Evolutionary conservation across 768 basidiomycete species (phyloP).

Genomic region (Dentipellis fragilis): DNA sequence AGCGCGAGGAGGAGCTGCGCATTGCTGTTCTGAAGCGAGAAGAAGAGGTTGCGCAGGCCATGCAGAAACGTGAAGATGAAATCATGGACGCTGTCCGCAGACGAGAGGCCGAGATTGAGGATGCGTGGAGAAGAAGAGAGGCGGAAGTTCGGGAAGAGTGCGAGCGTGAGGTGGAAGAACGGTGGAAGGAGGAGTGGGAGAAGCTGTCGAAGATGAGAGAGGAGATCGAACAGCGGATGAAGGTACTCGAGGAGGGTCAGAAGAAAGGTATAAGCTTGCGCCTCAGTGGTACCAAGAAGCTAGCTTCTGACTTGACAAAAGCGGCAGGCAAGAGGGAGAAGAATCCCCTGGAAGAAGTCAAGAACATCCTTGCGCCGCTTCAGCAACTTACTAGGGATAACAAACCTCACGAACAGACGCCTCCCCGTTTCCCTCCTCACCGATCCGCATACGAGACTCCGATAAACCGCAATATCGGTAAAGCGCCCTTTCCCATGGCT

Average conservation of each 20-base stretch:
- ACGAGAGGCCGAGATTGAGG: conserved; percentile 53
- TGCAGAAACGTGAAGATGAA: conserved; percentile 59
- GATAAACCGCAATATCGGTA: conserved; percentile 26
- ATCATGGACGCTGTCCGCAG: conserved; percentile 57
- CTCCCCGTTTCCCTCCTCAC: conserved; percentile 1
- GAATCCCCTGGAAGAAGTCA: conserved; percentile 66
- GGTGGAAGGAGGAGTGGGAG: conserved; percentile 35
- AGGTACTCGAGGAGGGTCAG: conserved; percentile 31
- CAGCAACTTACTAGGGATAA: conserved; percentile 23
- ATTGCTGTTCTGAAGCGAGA: conserved; percentile 56
- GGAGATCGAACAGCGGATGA: conserved; percentile 42
- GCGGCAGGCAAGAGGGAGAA: conserved; percentile 36
- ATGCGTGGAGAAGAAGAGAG: conserved; percentile 49
- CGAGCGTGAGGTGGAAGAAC: conserved; percentile 26
- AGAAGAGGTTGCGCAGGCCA: conserved; percentile 56
- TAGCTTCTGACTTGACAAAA: not conserved
- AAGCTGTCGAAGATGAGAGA: conserved; percentile 34
- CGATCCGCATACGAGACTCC: conserved; percentile 43
- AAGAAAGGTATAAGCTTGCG: conserved; percentile 17
- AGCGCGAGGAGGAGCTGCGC: conserved; percentile 62
- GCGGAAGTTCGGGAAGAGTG: conserved; percentile 41
- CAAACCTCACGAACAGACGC: conserved; percentile 19
- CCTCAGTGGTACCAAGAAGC: not conserved
- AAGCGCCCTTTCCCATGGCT: conserved; percentile 15
- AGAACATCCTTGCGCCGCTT: conserved; percentile 52